Conservation (phyloP, 768 basidiomycete genomes). For the Kwoniella newhampshirensis region DNA sequence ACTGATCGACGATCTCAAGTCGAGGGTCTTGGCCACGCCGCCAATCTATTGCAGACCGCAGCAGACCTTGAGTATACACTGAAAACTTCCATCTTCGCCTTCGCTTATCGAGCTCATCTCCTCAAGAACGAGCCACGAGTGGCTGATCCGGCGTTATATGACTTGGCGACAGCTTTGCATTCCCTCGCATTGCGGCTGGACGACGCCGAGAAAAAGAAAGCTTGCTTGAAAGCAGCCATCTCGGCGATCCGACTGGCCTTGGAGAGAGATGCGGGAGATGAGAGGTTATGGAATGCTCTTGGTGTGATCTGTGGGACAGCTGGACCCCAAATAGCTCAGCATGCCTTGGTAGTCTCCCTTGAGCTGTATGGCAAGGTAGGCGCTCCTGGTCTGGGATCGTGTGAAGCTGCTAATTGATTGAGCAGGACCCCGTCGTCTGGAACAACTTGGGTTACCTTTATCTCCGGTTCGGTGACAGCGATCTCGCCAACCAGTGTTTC, state of each 20-base stretch:
- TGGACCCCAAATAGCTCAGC: constrained; percentile 76
- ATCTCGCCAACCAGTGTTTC: constrained; percentile 82
- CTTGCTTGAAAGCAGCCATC: constrained; percentile 46
- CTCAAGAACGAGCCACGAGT: constrained; percentile 47
- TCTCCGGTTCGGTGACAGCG: constrained; percentile 71
- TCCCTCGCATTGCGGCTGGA: constrained; percentile 24
- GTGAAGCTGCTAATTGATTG: neutral
- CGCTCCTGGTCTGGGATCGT: constrained; percentile 1
- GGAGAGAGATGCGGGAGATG: constrained; percentile 68
- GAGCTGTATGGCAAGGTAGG: constrained; percentile 80
- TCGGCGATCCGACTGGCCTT: constrained; percentile 66
- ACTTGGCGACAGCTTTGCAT: constrained; percentile 47
- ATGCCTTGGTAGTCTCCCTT: constrained; percentile 84
- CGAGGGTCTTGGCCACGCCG: constrained; percentile 58
- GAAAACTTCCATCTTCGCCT: constrained; percentile 47
- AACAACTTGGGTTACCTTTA: constrained; percentile 85
- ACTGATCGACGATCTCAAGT: constrained; percentile 66
- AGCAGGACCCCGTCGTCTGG: constrained; percentile 74
- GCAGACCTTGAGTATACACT: constrained; percentile 30
- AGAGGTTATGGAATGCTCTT: constrained; percentile 76
- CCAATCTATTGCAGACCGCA: constrained; percentile 21
- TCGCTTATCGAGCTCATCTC: constrained; percentile 50
- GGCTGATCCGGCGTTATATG: constrained; percentile 45
- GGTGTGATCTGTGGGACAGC: constrained; percentile 69
- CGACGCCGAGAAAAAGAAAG: constrained; percentile 15